Evolutionary conservation across 176 grass and related monocot species (phyloP), one percentile per base, ranked within the genome.

Genomic region (Dendrocalamus sinicus): DNA sequence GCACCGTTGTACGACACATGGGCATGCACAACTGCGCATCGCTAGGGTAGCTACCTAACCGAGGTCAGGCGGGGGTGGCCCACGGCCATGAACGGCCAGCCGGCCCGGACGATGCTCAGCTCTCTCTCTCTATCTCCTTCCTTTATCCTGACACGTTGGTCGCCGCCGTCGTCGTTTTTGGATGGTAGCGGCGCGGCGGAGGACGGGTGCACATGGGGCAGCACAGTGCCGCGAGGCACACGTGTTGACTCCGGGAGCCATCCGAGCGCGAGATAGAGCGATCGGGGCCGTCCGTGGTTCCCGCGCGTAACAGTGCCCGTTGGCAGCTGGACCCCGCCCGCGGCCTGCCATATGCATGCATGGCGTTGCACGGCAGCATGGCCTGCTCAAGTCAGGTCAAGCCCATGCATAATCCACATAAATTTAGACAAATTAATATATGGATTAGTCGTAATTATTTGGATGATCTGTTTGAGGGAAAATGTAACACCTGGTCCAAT

Each of bases 121-220:
- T 14, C 50, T 52, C 12, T 52, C 57, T 59, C 81, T 2, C 51
- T 53, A 68, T 2, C 30, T 1, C 50, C 14, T 63, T 50, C 59
- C 40, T 39, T 39, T 50, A 39, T 51, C 35, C 54, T 70, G 43
- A 19, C n/a, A 9, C 50, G 77, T 7, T 15, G 12, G 35, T 6
- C 23, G 72, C 14, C 53, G 37, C 5, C 62, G 47, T 2, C 53
- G 23, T 5, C 52, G 53, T 40, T 67, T 65, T 83, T 83, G 86
- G 73, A 78, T 47, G 30, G 74, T 78, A 88, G 73, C 80, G 54
- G 12, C 51, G 72, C 44, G 28, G 51, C 59, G 40, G 65, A 50
- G 24, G 13, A 28, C 35, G 39, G 32, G 40, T 2, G 65, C 65
- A 86, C 75, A 79, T 86, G 75, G 30, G 15, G 3, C 47, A 46